Evolutionary conservation across 2,329 filamentous ascomycete genomes (phyloP).

Genomic region (Anthostomella pinea): DNA sequence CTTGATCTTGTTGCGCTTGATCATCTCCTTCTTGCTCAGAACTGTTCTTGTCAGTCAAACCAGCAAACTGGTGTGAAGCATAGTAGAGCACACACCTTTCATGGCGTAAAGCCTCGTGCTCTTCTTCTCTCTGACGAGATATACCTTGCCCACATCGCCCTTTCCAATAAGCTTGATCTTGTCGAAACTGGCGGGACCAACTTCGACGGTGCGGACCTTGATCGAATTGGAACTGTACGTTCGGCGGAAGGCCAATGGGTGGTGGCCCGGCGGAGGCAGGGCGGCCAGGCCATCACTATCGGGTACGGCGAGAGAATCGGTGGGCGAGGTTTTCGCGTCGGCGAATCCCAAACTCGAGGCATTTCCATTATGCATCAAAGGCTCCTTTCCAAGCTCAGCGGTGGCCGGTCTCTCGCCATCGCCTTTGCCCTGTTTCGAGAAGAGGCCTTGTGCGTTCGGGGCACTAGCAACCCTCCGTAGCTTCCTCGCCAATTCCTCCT

Average conservation of each 20-base stretch:
- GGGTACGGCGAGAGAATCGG: slow-evolving; percentile 40
- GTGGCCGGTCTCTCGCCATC: slow-evolving; percentile 72
- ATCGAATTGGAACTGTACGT: slow-evolving; percentile 99
- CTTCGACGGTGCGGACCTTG: slow-evolving; percentile 96
- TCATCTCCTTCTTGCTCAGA: slow-evolving; percentile 99
- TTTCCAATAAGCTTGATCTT: slow-evolving; percentile 99
- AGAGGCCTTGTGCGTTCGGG: slow-evolving; percentile 93
- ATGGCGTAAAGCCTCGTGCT: slow-evolving; percentile 92
- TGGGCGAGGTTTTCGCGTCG: slow-evolving; percentile 41
- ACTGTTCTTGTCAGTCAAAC: slow-evolving; percentile 57
- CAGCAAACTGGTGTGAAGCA: not conserved
- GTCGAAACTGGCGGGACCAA: slow-evolving; percentile 92
- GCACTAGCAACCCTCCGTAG: slow-evolving; percentile 92
- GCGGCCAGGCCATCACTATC: slow-evolving; percentile 54
- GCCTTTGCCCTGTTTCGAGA: slow-evolving; percentile 55
- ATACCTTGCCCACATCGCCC: slow-evolving; percentile 97
- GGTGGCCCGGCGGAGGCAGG: slow-evolving; percentile 65
- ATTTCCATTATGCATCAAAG: slow-evolving; percentile 59
- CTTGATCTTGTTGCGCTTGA: slow-evolving; percentile 99
- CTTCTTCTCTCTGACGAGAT: slow-evolving; percentile 97
- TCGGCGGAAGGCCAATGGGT: slow-evolving; percentile 76
- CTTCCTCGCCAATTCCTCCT: slow-evolving; percentile 92
- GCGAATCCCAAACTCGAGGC: slow-evolving; percentile 45
- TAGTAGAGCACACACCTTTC: slow-evolving; percentile 67
- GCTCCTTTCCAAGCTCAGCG: slow-evolving; percentile 82